A percentile compares a stretch with the other conserved stretches of the same genome.
phyloP scores from a whole-genome alignment of 768 basidiomycete species.

The Boletus vermiculosoides region DNA sequence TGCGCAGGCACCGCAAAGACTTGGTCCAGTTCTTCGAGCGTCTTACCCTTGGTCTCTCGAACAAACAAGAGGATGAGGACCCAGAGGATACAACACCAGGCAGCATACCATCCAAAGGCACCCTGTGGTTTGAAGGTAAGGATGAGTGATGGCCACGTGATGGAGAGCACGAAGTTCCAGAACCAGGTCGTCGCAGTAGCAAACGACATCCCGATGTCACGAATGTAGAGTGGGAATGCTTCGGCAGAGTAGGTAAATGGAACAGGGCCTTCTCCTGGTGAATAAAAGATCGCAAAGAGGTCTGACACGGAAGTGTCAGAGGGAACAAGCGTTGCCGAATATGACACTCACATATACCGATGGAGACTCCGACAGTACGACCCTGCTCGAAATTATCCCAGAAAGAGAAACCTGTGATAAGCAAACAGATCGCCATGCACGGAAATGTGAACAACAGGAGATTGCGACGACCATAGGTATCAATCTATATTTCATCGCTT shows the following conservation, averaged over 20 bases:
- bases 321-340: neutral
- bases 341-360: conserved; percentile 44
- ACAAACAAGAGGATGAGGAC: conserved; percentile 60
- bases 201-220: conserved; percentile 61
- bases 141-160: conserved; percentile 69
- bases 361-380: conserved; percentile 48
- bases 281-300: conserved; percentile 66
- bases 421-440: conserved; percentile 71
- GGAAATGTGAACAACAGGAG: conserved; percentile 79
- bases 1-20: conserved; percentile 57
- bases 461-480: conserved; percentile 76
- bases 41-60: conserved; percentile 68
- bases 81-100: conserved; percentile 54
- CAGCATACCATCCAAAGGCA: conserved; percentile 75
- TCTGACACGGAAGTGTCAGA: conserved; percentile 25
- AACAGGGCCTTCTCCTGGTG: conserved; percentile 86
- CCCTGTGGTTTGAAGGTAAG: conserved; percentile 65
- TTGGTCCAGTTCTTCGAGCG: conserved; percentile 53
- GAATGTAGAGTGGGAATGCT: conserved; percentile 75
- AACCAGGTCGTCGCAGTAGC: conserved; percentile 65
- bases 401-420: conserved; percentile 76
- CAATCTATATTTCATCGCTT: conserved; percentile 45
- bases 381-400: conserved; percentile 39
- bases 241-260: conserved; percentile 92
- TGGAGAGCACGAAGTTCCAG: conserved; percentile 60